Base-by-base conservation (phyloP, 2,329 filamentous ascomycete genomes). In the Fusarium multiceps region DNA sequence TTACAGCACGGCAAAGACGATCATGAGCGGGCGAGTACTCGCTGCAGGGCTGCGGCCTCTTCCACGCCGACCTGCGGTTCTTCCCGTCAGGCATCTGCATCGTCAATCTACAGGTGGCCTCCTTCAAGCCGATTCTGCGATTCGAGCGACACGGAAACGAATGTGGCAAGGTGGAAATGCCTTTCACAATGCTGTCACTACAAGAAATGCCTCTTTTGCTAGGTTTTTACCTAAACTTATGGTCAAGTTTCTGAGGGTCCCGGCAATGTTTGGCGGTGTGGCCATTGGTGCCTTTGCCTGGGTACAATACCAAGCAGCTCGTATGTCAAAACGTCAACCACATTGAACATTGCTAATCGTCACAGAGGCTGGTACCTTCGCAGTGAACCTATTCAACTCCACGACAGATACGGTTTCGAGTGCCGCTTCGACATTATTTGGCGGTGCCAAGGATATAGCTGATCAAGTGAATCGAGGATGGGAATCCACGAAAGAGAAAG, bases 271-370 rank as follows among this genome's bases (percentile, higher is more conserved):
- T 75, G 96, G 95, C 43, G 94, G 93, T 43, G 88, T 94, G 48
- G 93, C 94, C 76, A 88, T 99, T 71, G 94, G 93, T 16, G 93
- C 92, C 4, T 83, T 97, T 63, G 94, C 94, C 27, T 99, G 97
- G 87, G 83, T 99, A 50, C 96, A 99, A 78, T 98, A 99, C 78
- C 96, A 99, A 81, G 95, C 96, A 68, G 90, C 91, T 59, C 92
- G 92, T 94, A 87, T 68, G 92, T 87, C 47, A 18, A 21, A 20
- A 50, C 9, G 42, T 16, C 12, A 47, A 55, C 13, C 4, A 2
- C 27, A 28, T 28, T n/a, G 16, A 65, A 43, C 13, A 46, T 55
- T 46, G 30, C 79, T 81, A 63, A 81, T 56, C 37, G 27, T 13
- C 27, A 25, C 63, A 85, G 83, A 86, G 83, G 82, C 84, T 14